Evolutionary conservation across 176 grass and related monocot species (phyloP).

Genomic region (maize (Zea mays)): Zm-B73-REFERENCE-NAM-5.0 NC_050104.1:11666001-11666500

Average conservation of each 20-base stretch:
- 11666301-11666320: slow-evolving; percentile 32
- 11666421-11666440: slow-evolving; percentile 46
- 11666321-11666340: slow-evolving; percentile 39
- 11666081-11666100: neutral
- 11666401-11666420: slow-evolving; percentile 64
- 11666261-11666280: too few species aligned
- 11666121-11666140: neutral
- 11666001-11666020: neutral
- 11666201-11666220: slow-evolving; percentile 21
- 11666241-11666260: too few species aligned
- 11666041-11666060: neutral
- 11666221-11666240: slow-evolving; percentile 18
- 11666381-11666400: slow-evolving; percentile 60
- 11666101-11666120: neutral
- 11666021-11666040: neutral
- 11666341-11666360: slow-evolving; percentile 57
- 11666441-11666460: slow-evolving; percentile 33
- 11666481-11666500: slow-evolving; percentile 71
- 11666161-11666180: neutral
- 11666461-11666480: slow-evolving; percentile 53
- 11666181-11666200: neutral
- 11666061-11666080: neutral
- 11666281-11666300: slow-evolving; percentile 30
- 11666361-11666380: slow-evolving; percentile 74
- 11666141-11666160: neutral